Percentiles rank a stretch among this genome's conserved stretches.
Evolutionary conservation across 345 rosid genomes (phyloP).

Genomic region (Eucalyptus erythrocorys): DNA sequence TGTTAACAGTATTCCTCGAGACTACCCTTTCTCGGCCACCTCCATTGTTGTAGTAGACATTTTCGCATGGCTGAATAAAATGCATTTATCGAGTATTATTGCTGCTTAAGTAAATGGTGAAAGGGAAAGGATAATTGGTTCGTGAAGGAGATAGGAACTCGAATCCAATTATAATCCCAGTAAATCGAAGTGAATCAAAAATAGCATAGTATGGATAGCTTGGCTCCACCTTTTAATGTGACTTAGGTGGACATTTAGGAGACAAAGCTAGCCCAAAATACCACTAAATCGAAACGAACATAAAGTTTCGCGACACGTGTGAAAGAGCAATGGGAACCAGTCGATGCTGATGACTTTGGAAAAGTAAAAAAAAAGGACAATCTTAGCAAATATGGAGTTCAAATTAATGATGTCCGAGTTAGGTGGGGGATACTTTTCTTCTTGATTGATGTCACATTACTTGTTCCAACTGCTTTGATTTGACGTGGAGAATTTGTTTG

Average conservation of each 20-base stretch:
- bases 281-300: neutral
- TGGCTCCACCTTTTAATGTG: neutral
- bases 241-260: neutral
- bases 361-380: too few species aligned
- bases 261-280: neutral
- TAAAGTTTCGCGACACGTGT: rapidly evolving
- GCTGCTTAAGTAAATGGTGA: neutral
- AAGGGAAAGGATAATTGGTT: neutral
- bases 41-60: neutral
- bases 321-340: neutral
- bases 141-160: neutral
- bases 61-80: too few species aligned
- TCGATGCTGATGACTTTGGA: neutral
- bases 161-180: neutral
- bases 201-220: neutral
- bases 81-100: neutral
- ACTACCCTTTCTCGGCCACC: neutral
- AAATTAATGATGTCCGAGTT: neutral
- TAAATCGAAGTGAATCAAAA: neutral
- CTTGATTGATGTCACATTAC: neutral
- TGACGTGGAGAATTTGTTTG: neutral
- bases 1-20: neutral
- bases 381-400: neutral
- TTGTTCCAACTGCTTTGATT: neutral
- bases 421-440: neutral